phyloP scores from a whole-genome alignment of 225 moss, liverwort and hornwort genomes.

The Antitrichia curtipendula region DNA sequence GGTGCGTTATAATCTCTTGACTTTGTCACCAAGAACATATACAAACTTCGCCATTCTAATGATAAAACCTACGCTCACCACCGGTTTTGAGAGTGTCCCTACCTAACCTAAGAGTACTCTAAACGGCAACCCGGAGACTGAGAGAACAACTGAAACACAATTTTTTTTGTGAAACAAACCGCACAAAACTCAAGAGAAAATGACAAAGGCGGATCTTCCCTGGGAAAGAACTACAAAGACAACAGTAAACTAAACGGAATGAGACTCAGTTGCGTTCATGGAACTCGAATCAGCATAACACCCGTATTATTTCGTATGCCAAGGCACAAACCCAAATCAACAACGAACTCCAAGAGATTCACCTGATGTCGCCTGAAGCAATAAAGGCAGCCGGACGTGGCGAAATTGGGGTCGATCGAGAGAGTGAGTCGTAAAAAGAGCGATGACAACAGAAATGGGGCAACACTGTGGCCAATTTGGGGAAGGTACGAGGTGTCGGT shows the following conservation, averaged over 20 bases:
- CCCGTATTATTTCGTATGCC: no score
- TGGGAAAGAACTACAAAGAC: background rate
- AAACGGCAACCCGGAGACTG: background rate
- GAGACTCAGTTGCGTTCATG: background rate
- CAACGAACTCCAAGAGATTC: background rate
- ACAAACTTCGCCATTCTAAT: background rate
- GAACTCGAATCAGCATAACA: background rate
- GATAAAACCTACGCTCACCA: background rate
- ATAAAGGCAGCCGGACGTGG: background rate
- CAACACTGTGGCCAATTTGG: background rate
- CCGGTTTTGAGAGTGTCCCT: background rate
- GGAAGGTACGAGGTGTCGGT: background rate
- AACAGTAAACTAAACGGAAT: background rate
- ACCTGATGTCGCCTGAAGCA: background rate
- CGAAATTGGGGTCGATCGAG: background rate
- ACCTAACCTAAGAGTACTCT: background rate
- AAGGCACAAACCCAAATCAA: background rate
- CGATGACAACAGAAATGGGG: background rate
- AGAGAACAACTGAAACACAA: background rate
- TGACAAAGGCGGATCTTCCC: background rate
- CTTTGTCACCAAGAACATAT: background rate
- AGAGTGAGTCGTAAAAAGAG: background rate
- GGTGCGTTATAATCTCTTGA: no score
- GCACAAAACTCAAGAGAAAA: background rate
- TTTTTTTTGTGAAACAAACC: no score